These are phyloP conservation scores for Malania oleifera DNA, from an alignment of 164 flowering plant species.

Conservation along the genomic window DNA sequence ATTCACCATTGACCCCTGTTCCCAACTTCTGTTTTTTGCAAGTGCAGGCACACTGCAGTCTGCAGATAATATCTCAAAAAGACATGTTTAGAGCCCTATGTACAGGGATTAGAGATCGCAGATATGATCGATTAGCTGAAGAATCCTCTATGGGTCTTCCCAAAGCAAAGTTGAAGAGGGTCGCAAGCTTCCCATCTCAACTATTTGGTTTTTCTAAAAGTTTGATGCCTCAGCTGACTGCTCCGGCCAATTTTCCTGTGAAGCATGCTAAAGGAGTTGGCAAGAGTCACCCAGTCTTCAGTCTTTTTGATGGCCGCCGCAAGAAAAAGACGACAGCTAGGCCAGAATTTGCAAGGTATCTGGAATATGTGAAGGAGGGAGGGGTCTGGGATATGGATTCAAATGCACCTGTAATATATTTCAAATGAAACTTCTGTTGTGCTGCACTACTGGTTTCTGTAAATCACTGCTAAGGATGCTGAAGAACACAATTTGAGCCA, in stretches of 20 bases:
- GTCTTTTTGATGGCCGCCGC: constrained; percentile 17
- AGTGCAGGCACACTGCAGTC: no score
- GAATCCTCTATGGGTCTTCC: not conserved
- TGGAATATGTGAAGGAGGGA: constrained; percentile 47
- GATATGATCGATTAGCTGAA: no score
- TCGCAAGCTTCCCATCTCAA: constrained; percentile 16
- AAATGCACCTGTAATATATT: constrained; percentile 30
- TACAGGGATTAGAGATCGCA: no score
- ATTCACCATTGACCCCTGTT: no score
- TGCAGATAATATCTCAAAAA: no score
- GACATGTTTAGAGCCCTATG: no score
- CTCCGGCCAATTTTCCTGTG: not conserved
- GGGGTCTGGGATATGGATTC: constrained; percentile 37
- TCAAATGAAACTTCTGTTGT: constrained; percentile 5
- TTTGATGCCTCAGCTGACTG: not conserved
- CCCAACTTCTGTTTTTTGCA: no score
- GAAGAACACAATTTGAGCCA: no score
- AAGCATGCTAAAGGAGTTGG: constrained; percentile 14
- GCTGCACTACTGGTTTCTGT: no score
- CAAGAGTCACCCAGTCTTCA: constrained; percentile 41
- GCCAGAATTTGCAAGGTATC: constrained; percentile 49
- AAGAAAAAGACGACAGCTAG: constrained; percentile 34
- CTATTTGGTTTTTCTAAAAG: not conserved
- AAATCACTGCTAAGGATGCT: no score
- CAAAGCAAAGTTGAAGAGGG: constrained; percentile 19